A percentile compares a stretch with the other conserved stretches of the same genome.
These are phyloP conservation scores for Plectosphaerella cucumerina DNA, from an alignment of 2,329 filamentous ascomycete genomes.

Conservation along the genomic window DNA sequence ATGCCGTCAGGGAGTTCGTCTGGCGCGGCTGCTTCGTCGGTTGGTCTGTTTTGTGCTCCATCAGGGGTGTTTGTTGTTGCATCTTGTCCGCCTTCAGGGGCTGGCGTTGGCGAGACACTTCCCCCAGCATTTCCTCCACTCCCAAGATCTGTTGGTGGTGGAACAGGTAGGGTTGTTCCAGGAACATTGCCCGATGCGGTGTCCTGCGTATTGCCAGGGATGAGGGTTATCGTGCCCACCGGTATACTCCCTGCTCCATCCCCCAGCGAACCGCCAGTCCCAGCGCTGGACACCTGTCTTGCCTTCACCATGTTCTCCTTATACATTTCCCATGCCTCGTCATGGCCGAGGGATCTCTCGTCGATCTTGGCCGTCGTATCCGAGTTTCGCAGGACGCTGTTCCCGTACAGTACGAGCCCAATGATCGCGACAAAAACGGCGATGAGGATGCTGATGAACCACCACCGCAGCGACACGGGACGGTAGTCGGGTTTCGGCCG, in stretches of 20 bases:
- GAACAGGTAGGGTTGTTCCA: no score
- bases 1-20: neutral
- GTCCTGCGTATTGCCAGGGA: no score
- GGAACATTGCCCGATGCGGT: no score
- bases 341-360: neutral
- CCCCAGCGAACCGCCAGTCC: neutral
- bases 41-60: no score
- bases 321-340: neutral
- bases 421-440: slow-evolving; percentile 19
- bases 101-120: no score
- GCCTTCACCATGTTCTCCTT: neutral
- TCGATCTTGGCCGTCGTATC: slow-evolving; percentile 20
- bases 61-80: no score
- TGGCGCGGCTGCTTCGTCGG: no score
- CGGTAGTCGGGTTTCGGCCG: slow-evolving; percentile 20
- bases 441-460: slow-evolving; percentile 22
- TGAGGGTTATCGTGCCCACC: neutral
- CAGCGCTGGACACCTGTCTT: slow-evolving; percentile 4
- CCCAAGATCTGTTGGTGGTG: no score
- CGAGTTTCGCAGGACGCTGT: slow-evolving; percentile 24
- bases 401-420: slow-evolving; percentile 20
- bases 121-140: no score
- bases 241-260: neutral
- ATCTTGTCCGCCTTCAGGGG: no score
- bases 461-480: slow-evolving; percentile 26